Base-by-base conservation (phyloP, 305 asterid genomes). In the Ilex paraguariensis region DNA sequence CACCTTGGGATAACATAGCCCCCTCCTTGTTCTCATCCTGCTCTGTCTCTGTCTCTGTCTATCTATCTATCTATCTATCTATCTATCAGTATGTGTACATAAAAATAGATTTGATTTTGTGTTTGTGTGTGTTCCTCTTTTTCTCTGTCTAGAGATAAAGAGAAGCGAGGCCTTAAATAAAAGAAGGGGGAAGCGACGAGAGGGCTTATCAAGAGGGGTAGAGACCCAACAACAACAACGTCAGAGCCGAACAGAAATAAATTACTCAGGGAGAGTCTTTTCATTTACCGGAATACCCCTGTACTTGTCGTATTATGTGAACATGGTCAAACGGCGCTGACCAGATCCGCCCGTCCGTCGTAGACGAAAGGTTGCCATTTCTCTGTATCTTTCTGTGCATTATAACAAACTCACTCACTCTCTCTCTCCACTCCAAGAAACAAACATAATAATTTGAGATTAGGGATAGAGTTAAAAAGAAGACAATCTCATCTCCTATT, bases 291-390 rank as follows among this genome's bases (percentile, higher is more conserved):
- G 56, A 10, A 0, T 74, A 9, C 61, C 79, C 76, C 76, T 53
- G 31, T 31, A 42, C 12, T 54, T 33, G 42, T 36, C 42, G 6
- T 36, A 36, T 36, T 36, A 13, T 31, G 31, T 60, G 66, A 54
- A 54, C 65, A 48, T 62, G 92, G 92, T 87, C 95, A 84, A 77
- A 78, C 62, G 49, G 45, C 60, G 74, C 63, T 84, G 85, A 87
- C 95, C 84, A 79, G 83, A 82, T 84, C 83, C 87, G 68, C 64
- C 45, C 74, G 68, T 46, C 71, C 80, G 83, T 73, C 84, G 54
- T 64, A 56, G 59, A 50, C 65, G 62, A 68, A n/a, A 62, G 63
- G 57, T 59, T 55, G 64, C 69, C 59, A 56, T 62, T 44, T 54
- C 45, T 55, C 46, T 31, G 42, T 36, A 36, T 36, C 56, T 17